phyloP scores from a whole-genome alignment of 768 basidiomycete genomes.

The Suillus variegatus region DNA sequence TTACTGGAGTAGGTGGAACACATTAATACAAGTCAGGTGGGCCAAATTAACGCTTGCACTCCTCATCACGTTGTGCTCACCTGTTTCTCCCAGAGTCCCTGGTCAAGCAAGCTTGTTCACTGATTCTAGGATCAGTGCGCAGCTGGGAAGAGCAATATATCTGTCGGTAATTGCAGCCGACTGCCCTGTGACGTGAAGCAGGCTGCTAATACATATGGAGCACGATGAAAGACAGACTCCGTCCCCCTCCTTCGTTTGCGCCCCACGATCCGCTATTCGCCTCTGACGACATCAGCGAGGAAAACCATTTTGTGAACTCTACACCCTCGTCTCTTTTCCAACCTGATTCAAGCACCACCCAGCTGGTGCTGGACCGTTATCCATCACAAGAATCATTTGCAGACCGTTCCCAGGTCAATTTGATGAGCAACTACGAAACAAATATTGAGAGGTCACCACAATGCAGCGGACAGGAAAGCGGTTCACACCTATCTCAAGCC shows the following conservation, averaged over 20 bases:
- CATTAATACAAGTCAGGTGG: not conserved
- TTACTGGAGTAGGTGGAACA: not conserved
- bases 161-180: conserved; percentile 9
- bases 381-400: conserved; percentile 23
- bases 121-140: not conserved
- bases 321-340: conserved; percentile 42
- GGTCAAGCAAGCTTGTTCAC: not conserved
- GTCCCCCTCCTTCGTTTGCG: conserved; percentile 15
- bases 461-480: conserved; percentile 14
- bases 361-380: conserved; percentile 25
- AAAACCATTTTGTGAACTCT: conserved; percentile 14
- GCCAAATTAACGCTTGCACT: not conserved
- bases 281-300: conserved; percentile 19
- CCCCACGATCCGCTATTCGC: conserved; percentile 15
- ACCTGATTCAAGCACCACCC: conserved; percentile 35
- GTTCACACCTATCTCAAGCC: conserved; percentile 14
- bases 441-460: not conserved
- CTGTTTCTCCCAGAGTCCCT: not conserved
- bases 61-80: not conserved
- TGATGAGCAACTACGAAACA: conserved; percentile 21
- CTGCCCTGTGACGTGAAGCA: conserved; percentile 8
- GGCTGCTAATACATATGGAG: not conserved
- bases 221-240: conserved; percentile 17
- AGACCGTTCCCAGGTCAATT: conserved; percentile 24
- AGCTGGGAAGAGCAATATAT: not conserved